These are phyloP conservation scores for Fremontodendron californicum DNA, from an alignment of 345 rosid species.

Conservation along the genomic window DNA sequence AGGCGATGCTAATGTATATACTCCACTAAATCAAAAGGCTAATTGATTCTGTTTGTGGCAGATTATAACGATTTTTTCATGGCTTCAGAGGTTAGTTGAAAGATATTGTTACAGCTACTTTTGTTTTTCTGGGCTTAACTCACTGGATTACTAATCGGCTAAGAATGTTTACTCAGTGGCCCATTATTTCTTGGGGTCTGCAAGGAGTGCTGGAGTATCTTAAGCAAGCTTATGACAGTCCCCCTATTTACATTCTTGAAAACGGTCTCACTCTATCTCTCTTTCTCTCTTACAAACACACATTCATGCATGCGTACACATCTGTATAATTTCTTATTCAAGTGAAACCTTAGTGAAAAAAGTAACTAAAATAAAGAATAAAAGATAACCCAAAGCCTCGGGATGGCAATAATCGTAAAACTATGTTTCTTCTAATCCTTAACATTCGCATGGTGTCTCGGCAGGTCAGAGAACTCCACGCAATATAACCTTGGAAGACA, in stretches of 20 bases:
- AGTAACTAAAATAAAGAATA: no score
- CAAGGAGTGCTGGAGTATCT: slow-evolving; percentile 34
- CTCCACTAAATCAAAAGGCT: neutral
- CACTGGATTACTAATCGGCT: neutral
- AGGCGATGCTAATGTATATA: neutral
- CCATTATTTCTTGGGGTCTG: slow-evolving; percentile 31
- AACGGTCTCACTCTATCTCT: slow-evolving; percentile 34
- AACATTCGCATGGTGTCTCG: neutral
- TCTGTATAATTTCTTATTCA: no score
- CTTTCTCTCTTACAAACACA: neutral
- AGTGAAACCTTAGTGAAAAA: no score
- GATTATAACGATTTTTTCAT: slow-evolving; percentile 16
- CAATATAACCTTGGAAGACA: slow-evolving; percentile 32
- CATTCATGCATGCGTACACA: neutral
- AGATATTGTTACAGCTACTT: neutral
- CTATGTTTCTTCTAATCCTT: neutral
- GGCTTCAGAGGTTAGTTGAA: slow-evolving; percentile 19
- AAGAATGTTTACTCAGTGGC: slow-evolving; percentile 21
- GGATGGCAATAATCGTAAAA: no score
- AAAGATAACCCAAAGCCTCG: no score
- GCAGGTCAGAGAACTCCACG: slow-evolving; percentile 25
- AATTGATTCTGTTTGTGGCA: slow-evolving; percentile 23
- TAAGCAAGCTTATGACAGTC: slow-evolving; percentile 35
- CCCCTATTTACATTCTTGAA: slow-evolving; percentile 45
- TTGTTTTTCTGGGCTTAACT: neutral